phyloP scores from a whole-genome alignment of 139 green algal genomes.

The Chlorella ohadii region DNA sequence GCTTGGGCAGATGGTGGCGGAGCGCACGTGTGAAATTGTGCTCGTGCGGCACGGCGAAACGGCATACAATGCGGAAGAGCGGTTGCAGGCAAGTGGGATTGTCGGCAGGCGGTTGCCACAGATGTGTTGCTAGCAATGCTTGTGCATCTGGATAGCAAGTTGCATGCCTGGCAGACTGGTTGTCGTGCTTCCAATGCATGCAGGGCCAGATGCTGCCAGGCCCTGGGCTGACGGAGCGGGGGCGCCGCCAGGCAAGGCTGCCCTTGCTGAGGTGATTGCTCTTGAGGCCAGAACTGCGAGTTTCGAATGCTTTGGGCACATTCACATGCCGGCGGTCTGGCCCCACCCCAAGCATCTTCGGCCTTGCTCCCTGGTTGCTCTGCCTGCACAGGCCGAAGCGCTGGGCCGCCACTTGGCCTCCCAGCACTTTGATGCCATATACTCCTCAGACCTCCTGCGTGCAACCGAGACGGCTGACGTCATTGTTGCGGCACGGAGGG shows the following conservation, averaged over 20 bases:
- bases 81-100: constrained; percentile 16
- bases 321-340: no score
- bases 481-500: neutral
- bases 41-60: constrained; percentile 44
- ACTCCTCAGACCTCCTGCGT: constrained; percentile 27
- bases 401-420: neutral
- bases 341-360: no score
- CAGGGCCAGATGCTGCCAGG: constrained; percentile 39
- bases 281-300: no score
- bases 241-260: constrained; percentile 3
- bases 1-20: neutral
- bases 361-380: neutral
- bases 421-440: constrained; percentile 21
- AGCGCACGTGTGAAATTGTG: constrained; percentile 6
- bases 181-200: no score
- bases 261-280: no score
- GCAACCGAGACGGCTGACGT: constrained; percentile 11
- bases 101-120: no score
- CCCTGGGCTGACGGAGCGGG: constrained; percentile 25
- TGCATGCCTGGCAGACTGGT: no score
- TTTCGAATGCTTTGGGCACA: no score
- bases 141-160: no score
- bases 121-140: no score
- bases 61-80: constrained; percentile 35
- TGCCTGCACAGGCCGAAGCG: neutral